These are phyloP conservation scores for Sporothrix sp. DNA, from an alignment of 2,329 filamentous ascomycete genomes.

Conservation along the genomic window DNA sequence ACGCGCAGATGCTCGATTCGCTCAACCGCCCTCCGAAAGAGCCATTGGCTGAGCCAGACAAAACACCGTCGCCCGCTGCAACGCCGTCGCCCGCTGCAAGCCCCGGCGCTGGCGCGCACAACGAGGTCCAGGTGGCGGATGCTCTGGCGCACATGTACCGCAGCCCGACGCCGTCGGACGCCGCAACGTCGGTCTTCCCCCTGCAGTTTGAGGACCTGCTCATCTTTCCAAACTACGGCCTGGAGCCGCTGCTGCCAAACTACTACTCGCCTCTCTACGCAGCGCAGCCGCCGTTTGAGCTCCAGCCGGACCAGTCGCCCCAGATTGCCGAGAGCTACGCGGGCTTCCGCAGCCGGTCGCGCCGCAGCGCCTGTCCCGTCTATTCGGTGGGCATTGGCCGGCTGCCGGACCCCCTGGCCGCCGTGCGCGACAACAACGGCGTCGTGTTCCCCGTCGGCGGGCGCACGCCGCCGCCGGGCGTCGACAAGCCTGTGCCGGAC, in stretches of 20 bases:
- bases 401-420: background rate
- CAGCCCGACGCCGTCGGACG: no score
- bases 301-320: background rate
- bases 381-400: no score
- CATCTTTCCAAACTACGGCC: background rate
- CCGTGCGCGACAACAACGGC: background rate
- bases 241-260: background rate
- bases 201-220: background rate
- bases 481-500: background rate
- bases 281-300: background rate
- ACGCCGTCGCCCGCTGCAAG: no score
- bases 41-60: no score
- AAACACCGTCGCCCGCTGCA: no score
- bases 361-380: no score
- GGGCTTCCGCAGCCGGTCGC: background rate
- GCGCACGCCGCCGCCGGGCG: background rate
- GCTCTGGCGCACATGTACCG: no score
- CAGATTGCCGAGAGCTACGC: background rate
- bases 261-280: background rate
- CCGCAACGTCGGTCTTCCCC: no score
- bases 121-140: no score
- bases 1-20: no score
- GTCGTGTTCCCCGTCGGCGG: conserved; percentile 1
- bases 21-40: no score
- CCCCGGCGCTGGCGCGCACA: no score